Conservation (phyloP, 495 filamentous ascomycete genomes). For the Podospora tetraspora region DNA sequence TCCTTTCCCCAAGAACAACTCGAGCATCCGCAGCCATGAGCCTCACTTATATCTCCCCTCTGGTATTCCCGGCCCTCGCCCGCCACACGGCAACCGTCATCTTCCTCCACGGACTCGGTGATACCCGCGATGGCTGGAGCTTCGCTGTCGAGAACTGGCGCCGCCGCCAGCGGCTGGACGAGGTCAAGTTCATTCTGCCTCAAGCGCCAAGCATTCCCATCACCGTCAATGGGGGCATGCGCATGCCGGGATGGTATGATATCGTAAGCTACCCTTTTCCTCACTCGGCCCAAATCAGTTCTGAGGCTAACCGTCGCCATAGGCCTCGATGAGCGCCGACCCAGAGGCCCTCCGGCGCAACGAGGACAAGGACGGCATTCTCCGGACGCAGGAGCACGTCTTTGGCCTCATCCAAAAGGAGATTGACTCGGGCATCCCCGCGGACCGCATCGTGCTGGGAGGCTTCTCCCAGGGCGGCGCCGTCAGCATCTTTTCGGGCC, state of each 20-base stretch:
- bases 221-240: constrained; percentile 75
- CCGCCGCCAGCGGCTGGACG: constrained; percentile 72
- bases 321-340: constrained; percentile 32
- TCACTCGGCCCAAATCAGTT: background rate
- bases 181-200: constrained; percentile 89
- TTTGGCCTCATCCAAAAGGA: constrained; percentile 76
- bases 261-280: constrained; percentile 54
- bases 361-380: constrained; percentile 78
- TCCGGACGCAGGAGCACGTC: constrained; percentile 66
- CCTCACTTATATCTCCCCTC: constrained; percentile 26
- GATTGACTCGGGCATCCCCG: constrained; percentile 74
- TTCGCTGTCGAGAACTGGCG: constrained; percentile 86
- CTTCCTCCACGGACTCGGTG: constrained; percentile 82
- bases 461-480: constrained; percentile 56
- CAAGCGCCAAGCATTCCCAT: constrained; percentile 90
- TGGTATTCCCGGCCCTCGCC: constrained; percentile 80
- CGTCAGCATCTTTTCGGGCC: constrained; percentile 54
- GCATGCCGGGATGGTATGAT: constrained; percentile 91
- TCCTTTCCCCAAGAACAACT: background rate
- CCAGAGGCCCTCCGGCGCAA: constrained; percentile 41
- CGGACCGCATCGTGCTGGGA: constrained; percentile 78
- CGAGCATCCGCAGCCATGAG: constrained; percentile 23
- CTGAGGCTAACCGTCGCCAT: background rate
- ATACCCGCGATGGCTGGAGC: constrained; percentile 65
- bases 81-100: constrained; percentile 94